phyloP scores from a whole-genome alignment of 2,329 filamentous ascomycete genomes.

The Paecilomyces sp. region DNA sequence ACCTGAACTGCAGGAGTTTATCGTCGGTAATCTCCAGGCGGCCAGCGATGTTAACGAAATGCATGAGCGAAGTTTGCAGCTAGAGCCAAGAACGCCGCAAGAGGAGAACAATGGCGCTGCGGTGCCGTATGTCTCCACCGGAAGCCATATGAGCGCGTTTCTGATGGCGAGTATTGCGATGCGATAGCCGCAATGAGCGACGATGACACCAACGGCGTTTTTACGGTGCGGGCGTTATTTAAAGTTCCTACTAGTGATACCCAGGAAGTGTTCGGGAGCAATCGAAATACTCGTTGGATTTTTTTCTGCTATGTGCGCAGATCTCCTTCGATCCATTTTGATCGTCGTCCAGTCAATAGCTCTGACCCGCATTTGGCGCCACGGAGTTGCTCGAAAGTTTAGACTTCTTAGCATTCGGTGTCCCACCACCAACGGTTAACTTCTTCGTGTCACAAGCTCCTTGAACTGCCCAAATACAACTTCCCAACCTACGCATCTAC shows the following conservation, averaged over 20 bases:
- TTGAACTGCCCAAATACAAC: neutral
- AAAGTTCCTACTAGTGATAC: neutral
- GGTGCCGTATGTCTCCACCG: constrained; percentile 5
- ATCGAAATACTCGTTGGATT: neutral
- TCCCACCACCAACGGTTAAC: neutral
- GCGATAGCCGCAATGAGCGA: neutral
- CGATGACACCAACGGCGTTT: neutral
- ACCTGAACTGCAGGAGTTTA: constrained; percentile 83
- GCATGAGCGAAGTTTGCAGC: constrained; percentile 86
- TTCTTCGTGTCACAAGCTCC: neutral
- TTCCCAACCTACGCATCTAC: neutral
- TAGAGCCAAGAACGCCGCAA: constrained; percentile 76
- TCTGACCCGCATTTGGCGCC: neutral
- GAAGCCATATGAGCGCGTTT: constrained; percentile 10
- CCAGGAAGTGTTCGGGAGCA: neutral
- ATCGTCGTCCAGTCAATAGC: neutral
- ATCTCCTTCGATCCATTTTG: neutral
- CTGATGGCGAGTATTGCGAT: constrained; percentile 12
- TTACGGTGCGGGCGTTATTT: neutral
- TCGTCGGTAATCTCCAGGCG: constrained; percentile 73
- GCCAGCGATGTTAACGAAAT: constrained; percentile 91
- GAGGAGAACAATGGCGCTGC: constrained; percentile 85
- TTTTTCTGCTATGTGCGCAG: neutral
- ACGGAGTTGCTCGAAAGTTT: neutral
- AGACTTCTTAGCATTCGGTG: neutral